Base-by-base conservation (phyloP, 768 basidiomycete genomes). In the Lactarius tabidus region DNA sequence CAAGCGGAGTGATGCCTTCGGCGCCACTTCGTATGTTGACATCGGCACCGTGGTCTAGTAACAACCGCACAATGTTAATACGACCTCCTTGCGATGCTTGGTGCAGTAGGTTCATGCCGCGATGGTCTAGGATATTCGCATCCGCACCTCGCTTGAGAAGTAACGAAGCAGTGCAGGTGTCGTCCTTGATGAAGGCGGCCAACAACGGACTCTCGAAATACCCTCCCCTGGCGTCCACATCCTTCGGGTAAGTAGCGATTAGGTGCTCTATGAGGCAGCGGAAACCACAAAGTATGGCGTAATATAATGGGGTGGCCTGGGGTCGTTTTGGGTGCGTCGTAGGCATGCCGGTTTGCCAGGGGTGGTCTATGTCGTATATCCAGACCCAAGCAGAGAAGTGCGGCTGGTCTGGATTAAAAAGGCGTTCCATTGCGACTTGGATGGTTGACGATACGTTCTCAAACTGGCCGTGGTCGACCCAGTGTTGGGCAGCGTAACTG, bases 81-180 rank as follows among this genome's bases (percentile, higher is more conserved):
- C 12, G 38, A 28, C 29, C n/a, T n/a, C n/a, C 0, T 10, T 6
- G 2, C 7, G 51, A 59, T 20, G 39, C 51, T 6, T 5, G 0
- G 14, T 59, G 57, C 38, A 64, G 48, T 18, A 51, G 48, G 6
- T 38, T 43, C 8, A 36, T 1, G 17, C 38, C n/a, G 0, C 12
- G 3, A 1, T 17, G 15, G 39, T 39, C 29, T 28, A 14, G 3
- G 4, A 29, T 20, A 39, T 53, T 54, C 18, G 33, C 8, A 33
- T 61, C 38, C 23, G 60, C 60, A 5, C 60, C 60, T 14, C 18
- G 52, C 15, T 54, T 18, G 26, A 61, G 51, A 36, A 61, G 39
- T 29, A 6, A 31, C 1, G 2, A 33, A 41, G 29, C 26, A 17
- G n/a, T 38, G 20, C 20, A 36, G 5, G 31, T 6, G 3, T 29